Evolutionary conservation across 2,329 filamentous ascomycete species (phyloP).

Genomic region (Trichophyton rubrum): DNA sequence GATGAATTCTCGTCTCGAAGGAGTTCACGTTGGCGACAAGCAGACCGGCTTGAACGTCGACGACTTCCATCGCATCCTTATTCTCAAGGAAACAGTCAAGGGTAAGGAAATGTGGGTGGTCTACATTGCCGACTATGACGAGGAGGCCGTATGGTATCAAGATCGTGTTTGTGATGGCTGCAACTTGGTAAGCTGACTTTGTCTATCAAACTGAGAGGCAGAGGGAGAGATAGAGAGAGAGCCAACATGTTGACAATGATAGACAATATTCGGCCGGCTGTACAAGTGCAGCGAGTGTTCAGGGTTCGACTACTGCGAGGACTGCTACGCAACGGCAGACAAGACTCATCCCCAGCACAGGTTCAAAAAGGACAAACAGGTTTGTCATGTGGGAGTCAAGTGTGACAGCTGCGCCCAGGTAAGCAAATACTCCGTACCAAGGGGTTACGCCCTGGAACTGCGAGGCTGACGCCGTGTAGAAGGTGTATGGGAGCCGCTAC

Average conservation of each 20-base stretch:
- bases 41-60: background rate
- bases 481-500: conserved; percentile 5
- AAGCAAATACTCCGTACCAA: background rate
- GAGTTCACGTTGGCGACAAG: conserved; percentile 1
- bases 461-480: background rate
- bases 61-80: conserved; percentile 1
- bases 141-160: conserved; percentile 4
- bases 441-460: background rate
- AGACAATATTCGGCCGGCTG: conserved; percentile 5
- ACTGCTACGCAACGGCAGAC: background rate
- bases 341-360: background rate
- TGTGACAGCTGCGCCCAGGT: conserved; percentile 2
- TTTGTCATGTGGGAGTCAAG: background rate
- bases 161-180: conserved; percentile 6
- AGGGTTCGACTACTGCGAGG: conserved; percentile 5
- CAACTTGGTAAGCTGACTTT: conserved; percentile 1
- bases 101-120: conserved; percentile 6
- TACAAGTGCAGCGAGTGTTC: conserved; percentile 5
- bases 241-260: background rate
- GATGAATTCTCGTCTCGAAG: conserved; percentile 3
- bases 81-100: background rate
- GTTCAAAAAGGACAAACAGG: background rate
- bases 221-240: background rate
- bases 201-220: background rate
- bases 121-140: conserved; percentile 2